Evolutionary conservation across 2,329 filamentous ascomycete genomes (phyloP), one percentile per base, ranked within the genome.

Genomic region (Aspergillus sp.): DNA sequence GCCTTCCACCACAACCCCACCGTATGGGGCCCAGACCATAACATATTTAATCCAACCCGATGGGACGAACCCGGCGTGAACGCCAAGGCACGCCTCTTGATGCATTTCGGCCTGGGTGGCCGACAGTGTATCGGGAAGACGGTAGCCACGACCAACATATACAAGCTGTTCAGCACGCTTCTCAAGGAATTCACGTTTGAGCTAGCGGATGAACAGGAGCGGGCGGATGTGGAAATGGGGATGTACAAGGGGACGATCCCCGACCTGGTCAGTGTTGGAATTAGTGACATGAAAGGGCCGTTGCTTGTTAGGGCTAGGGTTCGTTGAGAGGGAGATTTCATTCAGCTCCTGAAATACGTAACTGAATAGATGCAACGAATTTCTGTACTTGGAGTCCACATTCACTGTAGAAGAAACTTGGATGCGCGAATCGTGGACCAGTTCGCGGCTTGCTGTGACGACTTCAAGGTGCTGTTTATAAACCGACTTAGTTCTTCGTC

Each of bases 111-210:
- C 1, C 57, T 70, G 0, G 73, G 73, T 1, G 64, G 65, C 4
- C 64, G 72, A 2, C 63, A 68, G 54, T 76, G 72, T 51, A 71
- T 75, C n/a, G 73, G 73, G 6, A 71, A 71, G 54, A 73, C 64
- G 4, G 61, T 75, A 7, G 73, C 72, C 0, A 65, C 66, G 53
- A 68, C 68, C 2, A 72, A 73, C 54, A 74, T 75, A 4, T 70
- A 70, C 50, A 75, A 75, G 50, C 17, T 73, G 34, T 53, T 64
- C 48, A 72, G 66, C 47, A 72, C 70, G 2, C 50, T 74, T 34
- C 59, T 74, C 3, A 56, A 49, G 5, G 60, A 68, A n/a, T 74
- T 70, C 47, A 60, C 66, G 7, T 70, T 75, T 53, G 60, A 69
- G 44, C 51, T 73, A n/a, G 70, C 68, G 0, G 68, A 70, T 34